Percentiles rank a stretch among this genome's conserved stretches.
Evolutionary conservation across 495 filamentous ascomycete genomes (phyloP).

Genomic region (Cudoniella acicularis): DNA sequence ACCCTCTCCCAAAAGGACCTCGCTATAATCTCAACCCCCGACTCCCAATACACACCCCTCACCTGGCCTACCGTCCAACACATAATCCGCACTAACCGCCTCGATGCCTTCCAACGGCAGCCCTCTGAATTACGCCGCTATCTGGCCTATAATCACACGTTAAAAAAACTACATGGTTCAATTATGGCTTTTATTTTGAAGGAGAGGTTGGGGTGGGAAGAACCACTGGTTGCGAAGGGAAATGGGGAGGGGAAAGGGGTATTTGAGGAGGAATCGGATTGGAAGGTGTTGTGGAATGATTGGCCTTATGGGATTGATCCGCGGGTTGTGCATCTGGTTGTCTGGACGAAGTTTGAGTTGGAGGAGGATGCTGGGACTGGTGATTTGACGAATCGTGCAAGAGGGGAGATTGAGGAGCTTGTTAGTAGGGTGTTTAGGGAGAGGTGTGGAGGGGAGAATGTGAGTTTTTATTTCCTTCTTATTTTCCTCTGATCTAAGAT

Average conservation of each 20-base stretch:
- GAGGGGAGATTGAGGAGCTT: constrained; percentile 62
- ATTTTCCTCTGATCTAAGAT: not conserved
- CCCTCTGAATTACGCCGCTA: constrained; percentile 74
- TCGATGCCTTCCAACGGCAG: constrained; percentile 69
- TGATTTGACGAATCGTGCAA: constrained; percentile 60
- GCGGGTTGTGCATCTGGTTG: constrained; percentile 74
- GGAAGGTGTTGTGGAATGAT: constrained; percentile 79
- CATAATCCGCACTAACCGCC: constrained; percentile 59
- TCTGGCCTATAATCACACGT: constrained; percentile 55
- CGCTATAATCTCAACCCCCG: constrained; percentile 61
- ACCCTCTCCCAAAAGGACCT: constrained; percentile 52
- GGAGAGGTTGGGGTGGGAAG: constrained; percentile 61
- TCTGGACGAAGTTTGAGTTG: constrained; percentile 84
- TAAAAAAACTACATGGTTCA: constrained; percentile 63
- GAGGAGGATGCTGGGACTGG: constrained; percentile 61
- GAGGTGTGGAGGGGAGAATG: constrained; percentile 37
- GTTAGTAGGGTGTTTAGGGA: constrained; percentile 59
- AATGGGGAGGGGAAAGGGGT: too few relatives aligned
- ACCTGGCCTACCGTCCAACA: constrained; percentile 43
- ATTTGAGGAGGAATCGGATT: constrained; percentile 52
- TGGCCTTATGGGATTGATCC: constrained; percentile 84
- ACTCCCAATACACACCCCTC: constrained; percentile 31
- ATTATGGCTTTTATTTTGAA: constrained; percentile 70
- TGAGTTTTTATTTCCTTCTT: constrained; percentile 26
- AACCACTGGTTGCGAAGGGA: constrained; percentile 32